Conservation (phyloP, 2,329 filamentous ascomycete species). For the Knufia petricola region DNA sequence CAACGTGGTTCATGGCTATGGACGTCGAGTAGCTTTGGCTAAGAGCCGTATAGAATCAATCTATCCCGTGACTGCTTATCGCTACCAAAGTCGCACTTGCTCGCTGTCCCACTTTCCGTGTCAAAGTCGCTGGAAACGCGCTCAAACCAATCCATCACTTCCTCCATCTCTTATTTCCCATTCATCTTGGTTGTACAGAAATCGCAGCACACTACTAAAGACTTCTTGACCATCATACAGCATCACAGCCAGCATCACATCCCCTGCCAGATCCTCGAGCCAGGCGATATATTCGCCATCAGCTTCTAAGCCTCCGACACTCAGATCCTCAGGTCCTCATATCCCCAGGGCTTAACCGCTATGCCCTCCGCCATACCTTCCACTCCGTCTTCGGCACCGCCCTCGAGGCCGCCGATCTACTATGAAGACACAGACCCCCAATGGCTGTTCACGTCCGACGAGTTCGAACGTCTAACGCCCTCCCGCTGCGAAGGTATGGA, state of each 20-base stretch:
- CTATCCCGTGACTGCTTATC: too few relatives aligned
- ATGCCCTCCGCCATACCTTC: not conserved
- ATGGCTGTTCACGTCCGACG: constrained; percentile 82
- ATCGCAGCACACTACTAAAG: not conserved
- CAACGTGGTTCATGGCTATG: not conserved
- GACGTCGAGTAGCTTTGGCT: not conserved
- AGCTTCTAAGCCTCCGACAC: too few relatives aligned
- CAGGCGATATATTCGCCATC: too few relatives aligned
- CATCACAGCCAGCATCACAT: too few relatives aligned
- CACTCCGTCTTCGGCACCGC: not conserved
- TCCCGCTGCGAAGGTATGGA: constrained; percentile 75
- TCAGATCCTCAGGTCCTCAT: too few relatives aligned
- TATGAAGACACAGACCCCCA: constrained; percentile 44
- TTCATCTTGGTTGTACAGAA: not conserved
- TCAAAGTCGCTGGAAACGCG: not conserved
- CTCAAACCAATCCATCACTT: not conserved
- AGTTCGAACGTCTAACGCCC: constrained; percentile 65
- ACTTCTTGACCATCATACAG: not conserved
- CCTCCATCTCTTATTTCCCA: not conserved
- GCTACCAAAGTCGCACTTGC: too few relatives aligned
- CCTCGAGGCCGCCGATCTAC: constrained; percentile 1
- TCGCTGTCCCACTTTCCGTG: too few relatives aligned
- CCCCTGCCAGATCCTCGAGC: too few relatives aligned
- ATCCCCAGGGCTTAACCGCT: not conserved
- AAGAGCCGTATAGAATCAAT: not conserved